Evolutionary conservation across 805 yeast genomes (phyloP), one percentile per base, ranked within the genome.

Genomic region (Sugiyamaella boreocaroliniensis): DNA sequence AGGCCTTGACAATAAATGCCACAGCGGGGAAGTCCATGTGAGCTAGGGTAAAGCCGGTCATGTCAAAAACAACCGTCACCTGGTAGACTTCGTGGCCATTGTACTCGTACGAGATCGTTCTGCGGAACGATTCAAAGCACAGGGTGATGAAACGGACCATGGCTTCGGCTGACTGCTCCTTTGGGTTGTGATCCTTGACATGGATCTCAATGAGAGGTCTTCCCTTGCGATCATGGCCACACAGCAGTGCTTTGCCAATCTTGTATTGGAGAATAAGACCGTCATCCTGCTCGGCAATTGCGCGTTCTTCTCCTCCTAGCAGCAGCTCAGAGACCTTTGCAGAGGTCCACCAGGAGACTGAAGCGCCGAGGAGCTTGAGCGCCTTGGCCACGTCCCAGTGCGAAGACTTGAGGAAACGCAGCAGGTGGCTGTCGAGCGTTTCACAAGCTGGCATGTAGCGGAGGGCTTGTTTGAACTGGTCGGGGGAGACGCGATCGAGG

Each of bases 21-120:
- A 93, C 95, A 2, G 96, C 88, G 2, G 80, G 75, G 65, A 89
- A 89, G 71, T 93, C 99, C 86, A 95, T 93, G 67, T 92, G 93
- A 54, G 89, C 78, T 75, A 90, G 79, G 7, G 95, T 79, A 65
- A 93, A 93, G 2, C 85, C 96, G 9, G 86, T 75, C 64, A 93
- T 72, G 66, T 93, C 99, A 65, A 93, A 93, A 29, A 93, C 68
- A 49, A 92, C 81, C 1, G 92, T 81, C 45, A 88, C 89, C 10
- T 84, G 82, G 65, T 88, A 96, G 37, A 80, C 77, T n/a, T 29
- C 40, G 37, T 9, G 37, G 37, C 37, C 37, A 32, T 32, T 32
- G 37, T 32, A 32, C 11, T 37, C 49, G 46, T 45, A n/a, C 29
- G 44, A 63, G 37, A 32, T 10, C 8, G 37, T 14, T 10, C 37